Conservation (phyloP, 495 filamentous ascomycete genomes). For the Tuber borchii region DNA sequence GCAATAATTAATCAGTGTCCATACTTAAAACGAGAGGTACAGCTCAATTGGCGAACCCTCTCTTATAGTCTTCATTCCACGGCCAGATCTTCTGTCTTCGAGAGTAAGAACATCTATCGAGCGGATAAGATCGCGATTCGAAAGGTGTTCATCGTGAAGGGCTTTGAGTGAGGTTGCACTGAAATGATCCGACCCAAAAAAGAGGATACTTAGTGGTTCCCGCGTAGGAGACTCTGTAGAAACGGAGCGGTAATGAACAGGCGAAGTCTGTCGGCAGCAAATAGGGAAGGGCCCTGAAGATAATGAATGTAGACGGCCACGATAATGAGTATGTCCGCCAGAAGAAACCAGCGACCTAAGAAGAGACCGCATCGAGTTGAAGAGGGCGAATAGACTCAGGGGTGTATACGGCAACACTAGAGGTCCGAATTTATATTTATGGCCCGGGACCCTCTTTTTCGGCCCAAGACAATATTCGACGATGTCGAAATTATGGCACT, state of each 20-base stretch:
- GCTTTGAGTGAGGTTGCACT: constrained; percentile 72
- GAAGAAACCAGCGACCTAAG: background rate
- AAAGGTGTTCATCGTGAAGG: constrained; percentile 55
- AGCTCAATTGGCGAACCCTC: constrained; percentile 52
- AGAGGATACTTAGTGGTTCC: constrained; percentile 76
- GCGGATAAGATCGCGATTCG: constrained; percentile 54
- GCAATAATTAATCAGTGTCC: constrained; percentile 12
- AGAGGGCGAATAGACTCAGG: background rate
- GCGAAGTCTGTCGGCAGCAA: background rate
- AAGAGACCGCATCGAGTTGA: background rate
- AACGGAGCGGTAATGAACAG: constrained; percentile 13
- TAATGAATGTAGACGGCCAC: background rate
- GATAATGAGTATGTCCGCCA: background rate
- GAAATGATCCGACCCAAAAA: constrained; percentile 91
- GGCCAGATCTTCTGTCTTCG: constrained; percentile 66
- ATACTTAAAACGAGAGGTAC: constrained; percentile 12
- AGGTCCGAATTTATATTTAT: background rate
- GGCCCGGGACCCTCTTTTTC: background rate
- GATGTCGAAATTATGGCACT: background rate
- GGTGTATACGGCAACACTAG: background rate
- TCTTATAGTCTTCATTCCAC: constrained; percentile 62
- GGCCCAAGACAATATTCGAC: background rate
- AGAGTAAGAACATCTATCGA: constrained; percentile 86
- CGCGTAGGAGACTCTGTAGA: constrained; percentile 6
- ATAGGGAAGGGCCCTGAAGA: background rate